phyloP scores from a whole-genome alignment of 2,329 filamentous ascomycete species.

The Xylariomycetidae sp. region DNA sequence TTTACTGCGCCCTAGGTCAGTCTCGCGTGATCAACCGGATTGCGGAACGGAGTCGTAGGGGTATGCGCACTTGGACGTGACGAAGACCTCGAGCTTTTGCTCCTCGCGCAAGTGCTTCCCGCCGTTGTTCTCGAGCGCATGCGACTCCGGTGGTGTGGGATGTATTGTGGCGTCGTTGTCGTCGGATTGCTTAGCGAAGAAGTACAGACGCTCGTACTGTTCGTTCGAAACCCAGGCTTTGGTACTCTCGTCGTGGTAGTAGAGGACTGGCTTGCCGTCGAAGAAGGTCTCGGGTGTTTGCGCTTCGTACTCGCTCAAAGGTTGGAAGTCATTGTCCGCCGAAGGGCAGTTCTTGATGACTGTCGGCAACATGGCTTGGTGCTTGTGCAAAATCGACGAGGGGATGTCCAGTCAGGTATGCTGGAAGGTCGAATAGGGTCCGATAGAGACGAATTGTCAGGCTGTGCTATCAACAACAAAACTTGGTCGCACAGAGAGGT shows the following conservation, averaged over 20 bases:
- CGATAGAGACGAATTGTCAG: too few relatives aligned
- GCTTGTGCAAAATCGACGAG: background rate
- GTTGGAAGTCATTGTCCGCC: conserved; percentile 50
- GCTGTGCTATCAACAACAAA: too few relatives aligned
- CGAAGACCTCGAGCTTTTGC: conserved; percentile 49
- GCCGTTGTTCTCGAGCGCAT: conserved; percentile 27
- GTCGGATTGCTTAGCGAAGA: conserved; percentile 38
- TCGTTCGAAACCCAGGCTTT: conserved; percentile 52
- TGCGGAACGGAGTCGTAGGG: conserved; percentile 5
- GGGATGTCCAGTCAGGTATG: too few relatives aligned
- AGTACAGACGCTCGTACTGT: conserved; percentile 49
- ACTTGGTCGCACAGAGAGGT: too few relatives aligned
- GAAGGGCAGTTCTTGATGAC: conserved; percentile 53
- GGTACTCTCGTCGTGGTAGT: conserved; percentile 53
- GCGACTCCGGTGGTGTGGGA: conserved; percentile 27
- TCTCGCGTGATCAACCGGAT: conserved; percentile 22
- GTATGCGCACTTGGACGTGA: conserved; percentile 55
- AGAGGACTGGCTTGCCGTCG: conserved; percentile 63
- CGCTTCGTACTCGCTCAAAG: conserved; percentile 62
- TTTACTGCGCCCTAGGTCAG: conserved; percentile 30
- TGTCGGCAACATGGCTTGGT: conserved; percentile 38
- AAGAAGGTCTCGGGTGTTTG: conserved; percentile 70
- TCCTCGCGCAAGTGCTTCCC: conserved; percentile 27
- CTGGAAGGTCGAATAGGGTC: too few relatives aligned
- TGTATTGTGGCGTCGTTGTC: conserved; percentile 21